Percentiles rank a stretch among this genome's conserved stretches.
These are phyloP conservation scores for Clavispora carvajalis DNA, from an alignment of 805 yeast species.

Conservation along the genomic window DNA sequence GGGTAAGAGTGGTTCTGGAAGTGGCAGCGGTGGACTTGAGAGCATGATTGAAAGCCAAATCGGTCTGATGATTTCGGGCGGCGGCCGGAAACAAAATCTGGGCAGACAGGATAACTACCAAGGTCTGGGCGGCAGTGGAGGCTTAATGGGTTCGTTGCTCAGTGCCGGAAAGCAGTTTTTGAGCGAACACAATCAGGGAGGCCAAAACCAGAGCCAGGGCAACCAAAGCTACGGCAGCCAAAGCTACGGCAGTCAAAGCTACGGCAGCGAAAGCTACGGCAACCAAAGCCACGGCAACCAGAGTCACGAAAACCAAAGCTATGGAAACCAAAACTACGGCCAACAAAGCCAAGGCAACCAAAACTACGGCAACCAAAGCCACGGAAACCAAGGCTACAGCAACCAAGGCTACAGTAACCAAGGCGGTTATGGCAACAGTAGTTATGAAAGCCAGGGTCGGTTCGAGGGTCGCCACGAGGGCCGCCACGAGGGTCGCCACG, in stretches of 20 bases:
- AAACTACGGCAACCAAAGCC: constrained; percentile 2
- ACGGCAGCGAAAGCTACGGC: constrained; percentile 3
- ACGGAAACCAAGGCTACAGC: constrained; percentile 3
- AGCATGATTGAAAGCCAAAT: constrained; percentile 12
- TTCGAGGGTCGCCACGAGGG: background rate
- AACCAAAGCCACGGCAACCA: too few species aligned
- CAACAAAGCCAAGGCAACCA: constrained; percentile 1
- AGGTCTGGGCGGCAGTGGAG: background rate
- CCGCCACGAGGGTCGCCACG: background rate
- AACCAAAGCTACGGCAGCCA: too few species aligned
- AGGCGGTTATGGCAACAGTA: constrained; percentile 1
- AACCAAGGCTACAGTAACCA: background rate
- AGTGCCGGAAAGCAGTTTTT: background rate
- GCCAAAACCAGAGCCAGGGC: background rate
- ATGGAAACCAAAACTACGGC: constrained; percentile 6
- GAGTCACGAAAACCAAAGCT: constrained; percentile 8
- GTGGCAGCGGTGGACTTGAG: constrained; percentile 7
- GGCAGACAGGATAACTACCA: background rate
- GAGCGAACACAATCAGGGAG: constrained; percentile 1
- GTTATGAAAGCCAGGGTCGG: background rate
- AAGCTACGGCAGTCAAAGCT: constrained; percentile 5
- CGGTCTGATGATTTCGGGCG: constrained; percentile 1
- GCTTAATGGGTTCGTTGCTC: background rate
- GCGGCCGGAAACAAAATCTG: background rate
- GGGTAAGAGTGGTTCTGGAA: constrained; percentile 13